Evolutionary conservation across 2,329 filamentous ascomycete species (phyloP), one percentile per base, ranked within the genome.

Genomic region (Alternaria sp.): DNA sequence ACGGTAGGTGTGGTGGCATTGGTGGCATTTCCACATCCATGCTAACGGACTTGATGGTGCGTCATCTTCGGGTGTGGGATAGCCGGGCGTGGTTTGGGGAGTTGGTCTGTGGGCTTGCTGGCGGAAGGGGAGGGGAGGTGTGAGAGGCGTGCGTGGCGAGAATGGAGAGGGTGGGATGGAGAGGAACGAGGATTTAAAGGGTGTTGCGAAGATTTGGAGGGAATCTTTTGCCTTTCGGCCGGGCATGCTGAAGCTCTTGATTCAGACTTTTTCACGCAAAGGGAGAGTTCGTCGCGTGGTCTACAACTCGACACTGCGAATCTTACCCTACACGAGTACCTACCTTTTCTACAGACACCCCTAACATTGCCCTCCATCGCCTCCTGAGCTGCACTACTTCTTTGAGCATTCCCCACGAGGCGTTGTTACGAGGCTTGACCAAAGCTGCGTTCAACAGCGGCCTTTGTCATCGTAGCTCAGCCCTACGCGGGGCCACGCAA

Each of bases 11-110:
- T 75, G 77, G 40, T 77, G 73, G 74, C 85, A 87, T 46, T 83
- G 71, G 70, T 87, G 85, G 69, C 85, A 87, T 66, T 81, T 79
- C 85, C 85, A 87, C 32, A 84, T 74, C 85, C 85, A 87, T 19
- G 72, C 68, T 5, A 84, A 74, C 0, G 82, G 80, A 2, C 28
- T 58, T 1, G 28, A n/a, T 7, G 71, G 67, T 4, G 50, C 59
- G 2, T 50, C 10, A 11, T 74, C 62, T 6, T 71, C 61, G 0
- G 80, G 73, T 1, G 72, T 73, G 15, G 74, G 71, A 11, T 59
- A 40, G 9, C 69, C 25, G 61, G 63, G 46, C 56, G 63, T 50
- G 8, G 1, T 26, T 36, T 49, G 40, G 10, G 28, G 28, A 8
- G 53, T 23, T 32, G 10, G 6, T 17, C 23, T 25, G 13, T 54